Base-by-base conservation (phyloP, 176 grass and related monocot genomes). In the Rhynchospora breviuscula region DNA sequence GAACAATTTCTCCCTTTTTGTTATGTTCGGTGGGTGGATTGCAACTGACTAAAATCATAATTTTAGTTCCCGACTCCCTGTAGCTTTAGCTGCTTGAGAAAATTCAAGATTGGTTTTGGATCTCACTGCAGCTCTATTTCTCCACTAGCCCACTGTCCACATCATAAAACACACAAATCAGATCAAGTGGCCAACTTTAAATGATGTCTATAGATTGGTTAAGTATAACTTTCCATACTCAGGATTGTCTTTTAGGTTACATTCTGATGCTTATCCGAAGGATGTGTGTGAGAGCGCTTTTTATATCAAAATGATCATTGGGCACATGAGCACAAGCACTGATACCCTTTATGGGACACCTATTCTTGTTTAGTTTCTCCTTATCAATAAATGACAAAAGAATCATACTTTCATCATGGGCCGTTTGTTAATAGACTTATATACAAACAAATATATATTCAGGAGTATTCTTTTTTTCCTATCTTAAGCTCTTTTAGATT, bases 401-500 rank as follows among this genome's bases (percentile, higher is more conserved):
- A 54, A 77, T 31, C 47, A 75, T 56, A 57, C 1, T 57, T 54
- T 78, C 26, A 70, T 77, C 10, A 57, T 57, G 48, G 73, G 33
- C 25, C 7, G 14, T 18, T 57, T 78, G 25, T 33, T 23, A 78
- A 56, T 54, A 33, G 23, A 31, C 48, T 17, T 29, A 10, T 40
- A 31, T 31, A 56, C 6, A 56, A 77, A 77, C 73, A 77, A 77
- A 77, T 56, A 17, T 17, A 52, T n/a, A n/a, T n/a, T n/a, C 73
- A 11, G 48, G 11, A 21, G 6, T 29, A 0, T 23, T 77, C 21
- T 19, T 54, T 77, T 52, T 77, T 77, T 56, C 48, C 73, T 77
- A 15, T 56, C 7, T 5, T 29, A 3, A 47, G 22, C 25, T 14
- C 23, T 77, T 33, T 54, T 17, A 57, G 21, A 56, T 53, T 77